Base-by-base conservation (phyloP, 2,329 filamentous ascomycete genomes). In the Colletotrichum sp. region DNA sequence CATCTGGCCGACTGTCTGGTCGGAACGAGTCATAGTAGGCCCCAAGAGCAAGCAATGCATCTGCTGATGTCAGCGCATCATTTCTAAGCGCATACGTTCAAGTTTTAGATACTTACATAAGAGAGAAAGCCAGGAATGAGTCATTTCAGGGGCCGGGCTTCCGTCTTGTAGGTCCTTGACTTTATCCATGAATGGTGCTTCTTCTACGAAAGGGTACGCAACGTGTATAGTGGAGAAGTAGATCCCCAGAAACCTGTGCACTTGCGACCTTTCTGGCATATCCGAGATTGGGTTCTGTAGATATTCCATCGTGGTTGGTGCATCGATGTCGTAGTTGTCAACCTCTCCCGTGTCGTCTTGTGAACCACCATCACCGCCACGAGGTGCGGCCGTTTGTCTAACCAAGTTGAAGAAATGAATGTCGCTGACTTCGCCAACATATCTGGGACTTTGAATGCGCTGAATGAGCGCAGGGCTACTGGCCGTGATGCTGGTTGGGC, bases 361-460 rank as follows among this genome's bases (percentile, higher is more conserved):
- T 15, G 59, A 1, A 8, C 13, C 55, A 10, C 8, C n/a, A n/a
- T 21, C 16, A 2, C 30, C 26, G 10, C 28, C 5, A 32, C 16
- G 28, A 62, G 59, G 28, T 15, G 59, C 18, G 3, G 59, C 59
- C 7, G 59, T 62, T 4, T 62, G 59, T 16, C 28, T 34, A 4
- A 62, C 59, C n/a, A 62, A 15, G 18, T 62, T 62, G 0, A 62
- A 34, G 28, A 62, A 62, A 62, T 62, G 28, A 3, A 62, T 62
- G 28, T 34, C 59, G n/a, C 59, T 62, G 6, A 62, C 59, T 32
- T 62, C 59, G n/a, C 59, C 59, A 21, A 62, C 30, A 34, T 34
- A 62, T 62, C 59, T 62, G 4, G 59, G 59, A 21, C 59, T 62
- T 62, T 62, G 59, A 10, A 62, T n/a, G 1, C 59, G 30, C 5